Conservation (phyloP, 2,329 filamentous ascomycete genomes). For the Fonsecaea nubica region DNA sequence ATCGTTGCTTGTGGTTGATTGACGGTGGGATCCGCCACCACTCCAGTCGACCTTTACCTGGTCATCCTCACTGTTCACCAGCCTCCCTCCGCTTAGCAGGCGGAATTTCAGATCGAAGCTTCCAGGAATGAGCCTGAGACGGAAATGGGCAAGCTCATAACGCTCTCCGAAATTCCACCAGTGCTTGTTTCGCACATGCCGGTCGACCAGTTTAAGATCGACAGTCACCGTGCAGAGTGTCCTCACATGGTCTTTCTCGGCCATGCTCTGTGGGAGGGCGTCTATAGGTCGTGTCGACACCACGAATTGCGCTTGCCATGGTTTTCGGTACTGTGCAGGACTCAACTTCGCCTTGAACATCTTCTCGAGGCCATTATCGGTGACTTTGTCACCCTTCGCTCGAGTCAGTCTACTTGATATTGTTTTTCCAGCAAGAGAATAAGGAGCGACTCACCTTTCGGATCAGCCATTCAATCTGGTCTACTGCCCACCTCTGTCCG, state of each 20-base stretch:
- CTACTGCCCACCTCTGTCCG: conserved; percentile 43
- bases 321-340: conserved; percentile 29
- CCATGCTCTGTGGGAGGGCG: conserved; percentile 41
- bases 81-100: conserved; percentile 44
- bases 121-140: conserved; percentile 46
- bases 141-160: conserved; percentile 45
- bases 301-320: conserved; percentile 45
- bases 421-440: neutral
- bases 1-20: neutral
- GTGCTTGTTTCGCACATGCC: conserved; percentile 46
- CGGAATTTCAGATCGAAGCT: conserved; percentile 47
- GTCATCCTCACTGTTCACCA: conserved; percentile 42
- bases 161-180: conserved; percentile 45
- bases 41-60: conserved; percentile 46
- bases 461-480: conserved; percentile 49
- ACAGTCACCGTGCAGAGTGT: conserved; percentile 45
- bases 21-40: neutral
- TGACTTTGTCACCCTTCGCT: conserved; percentile 28
- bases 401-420: neutral
- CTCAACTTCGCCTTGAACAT: conserved; percentile 37
- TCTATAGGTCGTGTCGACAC: conserved; percentile 42
- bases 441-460: conserved; percentile 39
- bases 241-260: conserved; percentile 38
- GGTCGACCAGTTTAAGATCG: conserved; percentile 41
- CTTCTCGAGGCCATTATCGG: conserved; percentile 33